phyloP scores from a whole-genome alignment of 1,284 basidiomycete species.

The Papiliotrema nemorosa region DNA sequence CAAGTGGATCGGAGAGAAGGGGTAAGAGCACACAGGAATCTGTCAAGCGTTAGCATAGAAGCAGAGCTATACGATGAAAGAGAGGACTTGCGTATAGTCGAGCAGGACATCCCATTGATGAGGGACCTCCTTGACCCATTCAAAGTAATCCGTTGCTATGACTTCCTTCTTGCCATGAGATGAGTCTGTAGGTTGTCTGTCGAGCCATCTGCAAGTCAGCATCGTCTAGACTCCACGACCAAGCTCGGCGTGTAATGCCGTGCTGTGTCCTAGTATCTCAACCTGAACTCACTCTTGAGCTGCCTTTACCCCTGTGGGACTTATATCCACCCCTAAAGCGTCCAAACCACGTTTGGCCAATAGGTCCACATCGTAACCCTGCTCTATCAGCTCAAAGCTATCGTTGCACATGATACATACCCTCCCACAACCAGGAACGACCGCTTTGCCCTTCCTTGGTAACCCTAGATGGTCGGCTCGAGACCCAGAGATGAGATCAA shows the following conservation, averaged over 20 bases:
- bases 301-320: slow-evolving; percentile 55
- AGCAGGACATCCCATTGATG: slow-evolving; percentile 59
- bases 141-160: slow-evolving; percentile 58
- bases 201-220: slow-evolving; percentile 22
- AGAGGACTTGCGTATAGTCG: slow-evolving; percentile 62
- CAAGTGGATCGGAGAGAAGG: slow-evolving; percentile 57
- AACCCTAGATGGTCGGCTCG: slow-evolving; percentile 51
- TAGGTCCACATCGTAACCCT: slow-evolving; percentile 68
- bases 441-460: slow-evolving; percentile 57
- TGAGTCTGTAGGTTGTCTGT: slow-evolving; percentile 9
- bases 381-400: background rate
- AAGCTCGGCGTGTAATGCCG: background rate
- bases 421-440: slow-evolving; percentile 69
- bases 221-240: background rate
- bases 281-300: slow-evolving; percentile 54
- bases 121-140: slow-evolving; percentile 40
- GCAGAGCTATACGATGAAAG: background rate
- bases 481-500: slow-evolving; percentile 55
- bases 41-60: slow-evolving; percentile 29
- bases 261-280: background rate
- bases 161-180: slow-evolving; percentile 43
- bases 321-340: slow-evolving; percentile 58
- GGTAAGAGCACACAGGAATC: slow-evolving; percentile 68
- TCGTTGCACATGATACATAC: slow-evolving; percentile 47
- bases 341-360: slow-evolving; percentile 56